phyloP scores from a whole-genome alignment of 2,329 filamentous ascomycete species.

The Penicillium capsulatum region DNA sequence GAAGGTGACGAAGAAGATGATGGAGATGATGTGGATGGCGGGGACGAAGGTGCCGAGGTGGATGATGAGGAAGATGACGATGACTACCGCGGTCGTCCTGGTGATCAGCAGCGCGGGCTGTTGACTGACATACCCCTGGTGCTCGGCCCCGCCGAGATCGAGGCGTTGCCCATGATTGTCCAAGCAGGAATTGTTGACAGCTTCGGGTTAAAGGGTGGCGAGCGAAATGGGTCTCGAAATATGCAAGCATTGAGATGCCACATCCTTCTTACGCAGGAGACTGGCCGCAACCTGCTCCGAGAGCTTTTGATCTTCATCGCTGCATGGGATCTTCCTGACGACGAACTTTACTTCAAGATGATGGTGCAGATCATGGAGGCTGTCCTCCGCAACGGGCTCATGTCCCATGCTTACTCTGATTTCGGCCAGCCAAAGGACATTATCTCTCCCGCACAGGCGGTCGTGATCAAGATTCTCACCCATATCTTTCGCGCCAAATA shows the following conservation, averaged over 20 bases:
- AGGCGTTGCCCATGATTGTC: slow-evolving; percentile 94
- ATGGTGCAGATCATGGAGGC: slow-evolving; percentile 95
- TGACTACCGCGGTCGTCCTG: slow-evolving; percentile 49
- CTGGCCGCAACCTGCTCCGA: slow-evolving; percentile 79
- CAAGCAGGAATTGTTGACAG: slow-evolving; percentile 91
- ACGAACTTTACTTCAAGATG: slow-evolving; percentile 92
- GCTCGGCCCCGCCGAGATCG: slow-evolving; percentile 88
- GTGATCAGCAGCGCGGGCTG: slow-evolving; percentile 64
- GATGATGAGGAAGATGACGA: slow-evolving; percentile 53
- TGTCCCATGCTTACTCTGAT: slow-evolving; percentile 88
- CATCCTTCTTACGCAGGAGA: slow-evolving; percentile 83
- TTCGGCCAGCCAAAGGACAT: slow-evolving; percentile 92
- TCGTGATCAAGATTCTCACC: slow-evolving; percentile 83
- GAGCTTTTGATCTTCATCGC: slow-evolving; percentile 95
- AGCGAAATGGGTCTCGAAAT: slow-evolving; percentile 61
- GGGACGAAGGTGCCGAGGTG: slow-evolving; percentile 49
- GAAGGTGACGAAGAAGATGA: slow-evolving; percentile 53
- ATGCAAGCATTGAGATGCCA: slow-evolving; percentile 87
- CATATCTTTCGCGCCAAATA: slow-evolving; percentile 73
- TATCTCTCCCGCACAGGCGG: slow-evolving; percentile 89
- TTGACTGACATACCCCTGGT: slow-evolving; percentile 93
- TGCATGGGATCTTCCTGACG: slow-evolving; percentile 91
- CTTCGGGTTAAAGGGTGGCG: slow-evolving; percentile 63
- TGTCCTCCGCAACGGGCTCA: slow-evolving; percentile 79
- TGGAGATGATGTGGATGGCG: slow-evolving; percentile 51